Evolutionary conservation across 2,329 filamentous ascomycete species (phyloP), one percentile per base, ranked within the genome.

Genomic region (Sphaerostilbella broomeana): DNA sequence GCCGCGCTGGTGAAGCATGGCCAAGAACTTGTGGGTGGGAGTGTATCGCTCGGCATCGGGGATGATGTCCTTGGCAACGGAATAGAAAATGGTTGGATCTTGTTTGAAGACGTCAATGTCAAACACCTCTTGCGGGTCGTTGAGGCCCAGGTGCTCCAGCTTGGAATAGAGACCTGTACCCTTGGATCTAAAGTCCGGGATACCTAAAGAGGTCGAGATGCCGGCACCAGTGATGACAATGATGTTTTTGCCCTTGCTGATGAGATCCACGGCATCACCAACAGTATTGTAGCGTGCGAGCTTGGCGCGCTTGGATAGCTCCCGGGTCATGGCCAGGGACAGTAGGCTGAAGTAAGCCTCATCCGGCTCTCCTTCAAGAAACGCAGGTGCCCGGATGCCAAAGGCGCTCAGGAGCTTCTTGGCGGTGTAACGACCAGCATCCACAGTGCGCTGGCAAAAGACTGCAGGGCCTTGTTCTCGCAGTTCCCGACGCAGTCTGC

Each of bases 121-220:
- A 56, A 98, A 98, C 18, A 97, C 88, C 56, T 97, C 88, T 58
- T 97, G 89, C 1, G 90, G 90, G 53, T 95, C 89, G 47, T 69
- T 78, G 45, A 82, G 67, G 6, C 87, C 88, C 44, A 92, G 74
- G 53, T 86, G 78, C 51, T 77, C 80, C 36, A 97, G 71, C 57
- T 88, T 83, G 31, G 87, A 82, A 64, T 97, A 97, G 40, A 97
- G 81, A 35, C 90, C 90, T 1, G 82, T 94, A 54, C 86, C 84
- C 61, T 92, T 92, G 37, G 89, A 95, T 49, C 92, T 82, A 57
- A 98, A 98, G 61, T 98, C 92, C 4, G 92, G 92, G 44, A 98
- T 97, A 45, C 92, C 92, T 15, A 98, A 78, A 36, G 87, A 95
- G 1, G 92, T 98, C 18, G 89, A 95, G 51, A 98, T 97, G 50